A percentile compares a stretch with the other conserved stretches of the same genome.
These are phyloP conservation scores for Trichoderma cornu-damae DNA, from an alignment of 2,329 filamentous ascomycete species.

Conservation along the genomic window DNA sequence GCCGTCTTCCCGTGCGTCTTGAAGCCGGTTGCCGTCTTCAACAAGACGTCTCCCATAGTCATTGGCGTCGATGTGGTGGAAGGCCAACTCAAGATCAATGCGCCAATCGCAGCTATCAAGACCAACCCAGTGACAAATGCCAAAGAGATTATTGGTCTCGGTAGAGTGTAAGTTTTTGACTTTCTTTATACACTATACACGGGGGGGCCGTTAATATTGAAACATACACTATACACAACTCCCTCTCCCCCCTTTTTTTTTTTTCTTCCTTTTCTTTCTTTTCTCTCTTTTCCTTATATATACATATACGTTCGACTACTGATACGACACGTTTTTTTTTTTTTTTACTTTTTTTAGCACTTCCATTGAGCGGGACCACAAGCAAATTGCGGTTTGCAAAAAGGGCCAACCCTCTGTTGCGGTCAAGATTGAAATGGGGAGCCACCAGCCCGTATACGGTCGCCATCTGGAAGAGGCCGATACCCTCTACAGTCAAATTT, in stretches of 20 bases:
- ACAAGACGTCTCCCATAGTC: slow-evolving; percentile 95
- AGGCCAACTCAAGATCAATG: slow-evolving; percentile 78
- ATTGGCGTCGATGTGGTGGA: slow-evolving; percentile 94
- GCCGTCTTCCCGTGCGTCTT: slow-evolving; percentile 97
- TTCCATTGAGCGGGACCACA: slow-evolving; percentile 96
- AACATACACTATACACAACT: too few relatives aligned
- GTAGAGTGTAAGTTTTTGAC: slow-evolving; percentile 89
- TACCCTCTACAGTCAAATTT: slow-evolving; percentile 80
- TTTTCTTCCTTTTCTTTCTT: neutral
- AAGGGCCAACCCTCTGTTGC: slow-evolving; percentile 96
- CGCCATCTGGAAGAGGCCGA: slow-evolving; percentile 93
- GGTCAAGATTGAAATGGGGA: slow-evolving; percentile 91
- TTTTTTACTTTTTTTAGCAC: slow-evolving; percentile 64
- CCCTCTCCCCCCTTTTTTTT: neutral
- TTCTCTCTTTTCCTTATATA: neutral
- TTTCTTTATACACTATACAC: too few relatives aligned
- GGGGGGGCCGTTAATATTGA: too few relatives aligned
- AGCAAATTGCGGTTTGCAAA: slow-evolving; percentile 86
- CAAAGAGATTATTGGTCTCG: slow-evolving; percentile 79
- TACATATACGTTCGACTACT: slow-evolving; percentile 30
- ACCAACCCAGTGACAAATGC: slow-evolving; percentile 69
- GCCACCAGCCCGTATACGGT: slow-evolving; percentile 89
- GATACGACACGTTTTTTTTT: too few relatives aligned
- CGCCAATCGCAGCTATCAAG: slow-evolving; percentile 83
- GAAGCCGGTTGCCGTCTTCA: slow-evolving; percentile 87